These are phyloP conservation scores for Aphanocladium album DNA, from an alignment of 2,329 filamentous ascomycete genomes.

Conservation along the genomic window DNA sequence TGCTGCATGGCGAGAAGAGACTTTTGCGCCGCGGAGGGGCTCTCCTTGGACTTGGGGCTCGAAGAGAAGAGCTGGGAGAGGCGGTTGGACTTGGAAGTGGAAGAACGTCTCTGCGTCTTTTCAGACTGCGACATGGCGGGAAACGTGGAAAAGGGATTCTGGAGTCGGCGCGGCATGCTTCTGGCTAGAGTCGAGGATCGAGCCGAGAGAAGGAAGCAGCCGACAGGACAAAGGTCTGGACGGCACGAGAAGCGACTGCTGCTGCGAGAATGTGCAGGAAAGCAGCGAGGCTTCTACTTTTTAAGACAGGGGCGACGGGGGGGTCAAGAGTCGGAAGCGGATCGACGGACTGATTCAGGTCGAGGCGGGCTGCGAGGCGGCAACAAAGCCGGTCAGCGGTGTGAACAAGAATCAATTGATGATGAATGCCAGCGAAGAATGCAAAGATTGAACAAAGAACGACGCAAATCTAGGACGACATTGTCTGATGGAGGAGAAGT, in stretches of 20 bases:
- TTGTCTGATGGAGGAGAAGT: background rate
- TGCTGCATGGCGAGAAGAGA: slow-evolving; percentile 64
- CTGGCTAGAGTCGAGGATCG: slow-evolving; percentile 11
- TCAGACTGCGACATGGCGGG: slow-evolving; percentile 43
- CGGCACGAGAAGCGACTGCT: too few relatives aligned
- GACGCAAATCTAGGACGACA: background rate
- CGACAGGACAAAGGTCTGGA: background rate
- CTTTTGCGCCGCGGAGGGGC: slow-evolving; percentile 57
- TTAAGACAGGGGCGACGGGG: background rate
- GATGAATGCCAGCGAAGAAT: background rate
- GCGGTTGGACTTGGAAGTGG: slow-evolving; percentile 66
- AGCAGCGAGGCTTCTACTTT: background rate
- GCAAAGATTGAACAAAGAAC: background rate
- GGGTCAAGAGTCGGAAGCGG: background rate
- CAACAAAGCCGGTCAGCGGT: slow-evolving; percentile 1
- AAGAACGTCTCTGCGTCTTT: slow-evolving; percentile 53
- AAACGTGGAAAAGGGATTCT: slow-evolving; percentile 51
- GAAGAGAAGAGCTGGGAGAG: slow-evolving; percentile 79
- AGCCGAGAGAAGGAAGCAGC: slow-evolving; percentile 6
- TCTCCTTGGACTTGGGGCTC: slow-evolving; percentile 68
- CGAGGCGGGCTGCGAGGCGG: background rate
- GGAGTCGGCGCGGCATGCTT: slow-evolving; percentile 56
- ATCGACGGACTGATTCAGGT: background rate
- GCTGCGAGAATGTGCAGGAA: background rate
- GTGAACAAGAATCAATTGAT: background rate